Conservation (phyloP, 345 rosid species). For the Acer negundo region DNA sequence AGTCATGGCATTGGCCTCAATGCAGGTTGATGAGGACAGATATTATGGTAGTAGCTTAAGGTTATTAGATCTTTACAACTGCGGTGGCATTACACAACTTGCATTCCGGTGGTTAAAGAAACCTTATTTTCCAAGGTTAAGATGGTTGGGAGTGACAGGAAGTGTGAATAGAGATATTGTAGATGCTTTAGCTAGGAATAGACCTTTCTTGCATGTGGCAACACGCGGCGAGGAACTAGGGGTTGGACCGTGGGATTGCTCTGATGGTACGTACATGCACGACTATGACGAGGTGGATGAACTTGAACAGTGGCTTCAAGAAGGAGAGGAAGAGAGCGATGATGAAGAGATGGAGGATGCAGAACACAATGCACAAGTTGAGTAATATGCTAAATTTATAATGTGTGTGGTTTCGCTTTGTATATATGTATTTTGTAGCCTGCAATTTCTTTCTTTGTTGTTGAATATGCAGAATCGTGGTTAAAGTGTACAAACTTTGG, state of each 20-base stretch:
- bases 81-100: constrained; percentile 78
- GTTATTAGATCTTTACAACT: constrained; percentile 68
- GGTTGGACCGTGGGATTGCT: constrained; percentile 54
- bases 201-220: constrained; percentile 67
- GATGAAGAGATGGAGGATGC: constrained; percentile 45
- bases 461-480: not conserved
- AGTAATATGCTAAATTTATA: constrained; percentile 2
- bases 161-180: constrained; percentile 70
- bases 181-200: constrained; percentile 78
- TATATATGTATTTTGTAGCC: not conserved
- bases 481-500: not conserved
- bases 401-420: not conserved
- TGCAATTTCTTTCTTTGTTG: not conserved
- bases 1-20: constrained; percentile 85
- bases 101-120: constrained; percentile 81
- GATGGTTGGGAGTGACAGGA: constrained; percentile 89
- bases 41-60: constrained; percentile 71
- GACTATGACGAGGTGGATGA: constrained; percentile 57
- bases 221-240: constrained; percentile 83
- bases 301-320: constrained; percentile 55
- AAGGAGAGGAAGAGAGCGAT: constrained; percentile 34
- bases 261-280: constrained; percentile 46
- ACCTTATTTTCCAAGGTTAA: constrained; percentile 84
- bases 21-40: constrained; percentile 62
- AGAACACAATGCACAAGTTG: constrained; percentile 21